phyloP scores from a whole-genome alignment of 805 yeast species.

The Millerozyma acaciae region DNA sequence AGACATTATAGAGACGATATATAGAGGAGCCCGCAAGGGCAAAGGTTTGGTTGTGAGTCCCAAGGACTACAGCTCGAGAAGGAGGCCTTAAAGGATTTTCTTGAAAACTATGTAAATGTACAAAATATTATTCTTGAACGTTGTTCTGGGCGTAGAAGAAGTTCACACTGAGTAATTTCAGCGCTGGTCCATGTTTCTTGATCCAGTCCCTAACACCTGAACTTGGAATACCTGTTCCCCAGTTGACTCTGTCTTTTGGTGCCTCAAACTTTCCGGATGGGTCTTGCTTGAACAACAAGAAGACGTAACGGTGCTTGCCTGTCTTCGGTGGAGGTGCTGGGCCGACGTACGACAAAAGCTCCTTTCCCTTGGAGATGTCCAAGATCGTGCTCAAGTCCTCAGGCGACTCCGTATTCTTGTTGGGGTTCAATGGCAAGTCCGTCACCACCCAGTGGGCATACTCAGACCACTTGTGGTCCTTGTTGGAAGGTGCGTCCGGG shows the following conservation, averaged over 20 bases:
- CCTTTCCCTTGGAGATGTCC: constrained; percentile 34
- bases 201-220: constrained; percentile 78
- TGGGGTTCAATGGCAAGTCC: constrained; percentile 46
- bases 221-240: constrained; percentile 87
- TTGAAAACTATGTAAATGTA: neutral
- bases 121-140: constrained; percentile 8
- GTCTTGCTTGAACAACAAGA: constrained; percentile 67
- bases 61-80: constrained; percentile 49
- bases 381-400: constrained; percentile 29
- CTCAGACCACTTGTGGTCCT: constrained; percentile 86
- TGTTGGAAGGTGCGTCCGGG: constrained; percentile 88
- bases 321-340: constrained; percentile 91
- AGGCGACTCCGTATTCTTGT: constrained; percentile 21
- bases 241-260: constrained; percentile 57
- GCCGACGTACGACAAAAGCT: constrained; percentile 60
- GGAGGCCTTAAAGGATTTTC: constrained; percentile 9
- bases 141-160: constrained; percentile 77
- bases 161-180: constrained; percentile 67
- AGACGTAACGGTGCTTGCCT: constrained; percentile 84
- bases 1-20: constrained; percentile 85
- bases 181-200: constrained; percentile 48
- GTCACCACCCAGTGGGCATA: constrained; percentile 70
- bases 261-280: constrained; percentile 39
- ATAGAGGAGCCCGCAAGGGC: constrained; percentile 88
- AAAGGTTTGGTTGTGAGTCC: constrained; percentile 90